Conservation (phyloP, 176 grass and related monocot genomes). For the Dendrocalamus sinicus region DNA sequence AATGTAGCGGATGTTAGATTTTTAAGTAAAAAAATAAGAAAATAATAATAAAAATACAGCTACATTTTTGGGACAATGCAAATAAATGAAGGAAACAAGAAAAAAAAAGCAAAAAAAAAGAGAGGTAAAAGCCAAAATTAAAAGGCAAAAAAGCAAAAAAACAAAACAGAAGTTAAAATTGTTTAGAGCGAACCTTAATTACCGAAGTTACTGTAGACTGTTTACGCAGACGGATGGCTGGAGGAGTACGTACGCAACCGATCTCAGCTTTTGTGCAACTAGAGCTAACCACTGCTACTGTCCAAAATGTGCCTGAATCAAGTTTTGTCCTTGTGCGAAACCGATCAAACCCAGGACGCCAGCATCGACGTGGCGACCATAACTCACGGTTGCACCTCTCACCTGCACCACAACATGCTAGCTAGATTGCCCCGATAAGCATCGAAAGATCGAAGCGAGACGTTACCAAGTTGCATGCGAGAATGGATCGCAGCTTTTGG, state of each 20-base stretch:
- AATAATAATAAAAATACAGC: too few relatives aligned
- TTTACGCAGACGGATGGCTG: neutral
- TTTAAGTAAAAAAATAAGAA: too few relatives aligned
- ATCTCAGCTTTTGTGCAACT: conserved; percentile 27
- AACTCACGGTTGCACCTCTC: conserved; percentile 26
- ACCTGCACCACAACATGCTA: neutral
- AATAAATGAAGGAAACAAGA: too few relatives aligned
- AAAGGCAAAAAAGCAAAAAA: too few relatives aligned
- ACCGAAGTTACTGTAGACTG: too few relatives aligned
- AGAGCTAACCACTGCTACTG: conserved; percentile 45
- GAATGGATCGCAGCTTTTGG: neutral
- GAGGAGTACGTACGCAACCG: conserved; percentile 43
- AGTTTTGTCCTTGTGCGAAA: conserved; percentile 24
- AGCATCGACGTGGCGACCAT: conserved; percentile 32
- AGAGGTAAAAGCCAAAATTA: too few relatives aligned
- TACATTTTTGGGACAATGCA: too few relatives aligned
- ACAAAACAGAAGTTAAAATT: too few relatives aligned
- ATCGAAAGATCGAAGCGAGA: neutral
- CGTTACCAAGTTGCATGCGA: conserved; percentile 34
- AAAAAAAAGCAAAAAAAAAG: too few relatives aligned
- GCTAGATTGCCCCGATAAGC: conserved; percentile 28
- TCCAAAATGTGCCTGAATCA: conserved; percentile 33
- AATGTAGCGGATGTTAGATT: too few relatives aligned
- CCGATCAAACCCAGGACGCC: conserved; percentile 6
- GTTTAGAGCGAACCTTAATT: too few relatives aligned